Conservation (phyloP, 768 basidiomycete species). For the Atractiella rhizophila region DNA sequence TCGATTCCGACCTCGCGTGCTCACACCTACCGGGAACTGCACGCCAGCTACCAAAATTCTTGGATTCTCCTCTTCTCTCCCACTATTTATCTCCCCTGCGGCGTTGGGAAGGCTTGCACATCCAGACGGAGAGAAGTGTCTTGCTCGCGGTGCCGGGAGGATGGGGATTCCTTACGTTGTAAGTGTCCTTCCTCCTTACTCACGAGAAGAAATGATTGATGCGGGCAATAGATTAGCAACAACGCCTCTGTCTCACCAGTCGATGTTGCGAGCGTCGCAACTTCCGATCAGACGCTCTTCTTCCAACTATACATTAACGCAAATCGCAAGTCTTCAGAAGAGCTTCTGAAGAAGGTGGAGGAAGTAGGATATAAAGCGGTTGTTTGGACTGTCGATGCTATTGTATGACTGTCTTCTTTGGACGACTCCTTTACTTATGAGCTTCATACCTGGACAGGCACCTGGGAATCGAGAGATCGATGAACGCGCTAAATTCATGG, state of each 20-base stretch:
- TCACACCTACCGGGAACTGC: constrained; percentile 59
- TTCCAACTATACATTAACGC: constrained; percentile 36
- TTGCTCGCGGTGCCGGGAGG: constrained; percentile 19
- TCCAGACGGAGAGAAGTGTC: constrained; percentile 21
- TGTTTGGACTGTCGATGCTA: constrained; percentile 5
- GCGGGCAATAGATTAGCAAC: constrained; percentile 20
- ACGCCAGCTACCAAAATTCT: constrained; percentile 21
- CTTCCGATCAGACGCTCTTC: constrained; percentile 41
- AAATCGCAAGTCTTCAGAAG: constrained; percentile 37
- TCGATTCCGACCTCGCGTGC: constrained; percentile 59
- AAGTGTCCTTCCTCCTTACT: background rate
- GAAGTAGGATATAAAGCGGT: constrained; percentile 12
- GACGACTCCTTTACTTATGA: background rate
- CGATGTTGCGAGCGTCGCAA: constrained; percentile 52
- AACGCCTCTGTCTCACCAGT: constrained; percentile 28
- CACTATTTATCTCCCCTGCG: constrained; percentile 24
- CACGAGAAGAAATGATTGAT: background rate
- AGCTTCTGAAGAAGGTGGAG: constrained; percentile 5
- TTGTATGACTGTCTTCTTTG: background rate
- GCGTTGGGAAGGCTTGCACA: constrained; percentile 24
- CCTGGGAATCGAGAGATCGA: constrained; percentile 1
- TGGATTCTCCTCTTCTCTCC: constrained; percentile 20
- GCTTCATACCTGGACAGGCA: background rate
- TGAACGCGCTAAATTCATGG: constrained; percentile 3
- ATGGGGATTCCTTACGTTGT: constrained; percentile 16